Evolutionary conservation across 192 early-diverging fungal genomes (phyloP).

Genomic region (Martensiomyces pterosporus): DNA sequence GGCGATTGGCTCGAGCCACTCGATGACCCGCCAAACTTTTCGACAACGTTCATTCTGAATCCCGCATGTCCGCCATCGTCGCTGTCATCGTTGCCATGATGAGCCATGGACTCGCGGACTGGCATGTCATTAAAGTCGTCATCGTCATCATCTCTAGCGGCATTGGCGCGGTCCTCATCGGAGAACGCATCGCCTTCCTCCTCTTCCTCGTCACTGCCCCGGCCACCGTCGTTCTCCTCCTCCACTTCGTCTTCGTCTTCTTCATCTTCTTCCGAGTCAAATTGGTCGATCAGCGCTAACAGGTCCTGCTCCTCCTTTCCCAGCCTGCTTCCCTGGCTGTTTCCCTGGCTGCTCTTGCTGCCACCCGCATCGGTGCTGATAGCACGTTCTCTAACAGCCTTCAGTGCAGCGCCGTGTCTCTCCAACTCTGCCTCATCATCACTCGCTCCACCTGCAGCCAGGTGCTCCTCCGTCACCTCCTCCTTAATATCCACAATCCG

Average conservation of each 20-base stretch:
- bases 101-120: neutral
- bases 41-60: constrained; percentile 12
- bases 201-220: neutral
- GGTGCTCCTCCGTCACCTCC: constrained; percentile 15
- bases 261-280: constrained; percentile 27
- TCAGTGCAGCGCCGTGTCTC: no score
- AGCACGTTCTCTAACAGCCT: constrained; percentile 14
- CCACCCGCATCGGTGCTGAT: constrained; percentile 7
- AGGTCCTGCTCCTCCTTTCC: constrained; percentile 14
- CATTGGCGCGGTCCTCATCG: constrained; percentile 35
- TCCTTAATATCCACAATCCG: constrained; percentile 50
- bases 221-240: constrained; percentile 5
- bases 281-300: constrained; percentile 30
- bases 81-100: neutral
- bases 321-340: no score
- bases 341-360: no score
- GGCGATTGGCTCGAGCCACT: neutral
- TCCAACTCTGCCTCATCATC: neutral
- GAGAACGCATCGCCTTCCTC: constrained; percentile 35
- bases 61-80: neutral
- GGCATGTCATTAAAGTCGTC: constrained; percentile 42
- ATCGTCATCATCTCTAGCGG: constrained; percentile 40
- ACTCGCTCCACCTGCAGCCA: neutral
- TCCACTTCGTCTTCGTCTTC: constrained; percentile 6
- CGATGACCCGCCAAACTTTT: constrained; percentile 1